Evolutionary conservation across 805 yeast genomes (phyloP), one percentile per base, ranked within the genome.

Genomic region (Schwanniomyces occidentalis): DNA sequence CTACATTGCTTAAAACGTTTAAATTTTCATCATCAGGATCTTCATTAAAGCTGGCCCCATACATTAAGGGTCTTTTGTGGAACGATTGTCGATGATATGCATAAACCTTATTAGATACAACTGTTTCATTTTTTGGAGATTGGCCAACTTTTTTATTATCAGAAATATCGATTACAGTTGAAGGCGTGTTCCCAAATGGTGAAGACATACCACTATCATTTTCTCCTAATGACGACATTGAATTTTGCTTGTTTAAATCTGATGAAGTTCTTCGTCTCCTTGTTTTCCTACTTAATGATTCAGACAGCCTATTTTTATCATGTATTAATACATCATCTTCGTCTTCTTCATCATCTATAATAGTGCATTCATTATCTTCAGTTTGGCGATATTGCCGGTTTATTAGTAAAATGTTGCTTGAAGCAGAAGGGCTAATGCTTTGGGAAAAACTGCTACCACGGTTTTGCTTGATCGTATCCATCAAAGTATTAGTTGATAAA

Each of bases 1-100:
- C 36, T 5, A 43, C 46, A 37, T 45, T 44, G 24, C 38, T 43
- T 29, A 55, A 27, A 3, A 56, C 31, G 33, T 52, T 48, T 24
- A 46, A 39, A 40, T 65, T 63, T 32, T 65, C 71, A 32, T 65
- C 55, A 40, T 65, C 71, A 29, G 62, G 43, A 36, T 65, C 71
- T 25, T 29, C 38, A 14, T 10, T 24, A 24, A 24, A 24, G 8
- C 23, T 7, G 8, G 16, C 15, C 13, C 16, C 12, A 8, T 17
- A 27, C 14, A n/a, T 10, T 18, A 12, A 18, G 18, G 30, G 13
- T 18, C 30, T 17, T 20, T 9, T 20, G 22, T 9, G 22, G 9
- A 9, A 9, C 7, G 22, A 20, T 20, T 20, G 22, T 8, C 22
- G 7, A n/a, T n/a, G n/a, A n/a, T n/a, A n/a, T n/a, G n/a, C n/a